Percentiles rank a stretch among this genome's conserved stretches.
phyloP scores from a whole-genome alignment of 768 basidiomycete genomes.

The Chalciporus chontae region DNA sequence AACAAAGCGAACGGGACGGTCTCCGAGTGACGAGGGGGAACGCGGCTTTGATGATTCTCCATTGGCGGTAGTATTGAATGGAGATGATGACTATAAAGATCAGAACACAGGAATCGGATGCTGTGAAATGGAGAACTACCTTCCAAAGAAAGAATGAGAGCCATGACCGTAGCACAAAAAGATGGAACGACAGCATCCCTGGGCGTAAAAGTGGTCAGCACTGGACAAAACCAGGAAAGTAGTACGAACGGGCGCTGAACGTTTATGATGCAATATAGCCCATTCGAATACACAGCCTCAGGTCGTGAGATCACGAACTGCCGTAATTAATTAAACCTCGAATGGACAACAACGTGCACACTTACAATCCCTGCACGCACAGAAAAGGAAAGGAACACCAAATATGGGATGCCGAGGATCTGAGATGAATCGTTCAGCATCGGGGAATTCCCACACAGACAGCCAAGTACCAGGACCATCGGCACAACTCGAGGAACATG shows the following conservation, averaged over 20 bases:
- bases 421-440: constrained; percentile 20
- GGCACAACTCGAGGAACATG: constrained; percentile 26
- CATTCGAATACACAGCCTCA: constrained; percentile 32
- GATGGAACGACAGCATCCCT: constrained; percentile 37
- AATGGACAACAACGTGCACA: constrained; percentile 11
- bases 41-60: constrained; percentile 34
- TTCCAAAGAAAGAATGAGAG: constrained; percentile 43
- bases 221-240: neutral
- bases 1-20: constrained; percentile 35
- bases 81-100: constrained; percentile 38
- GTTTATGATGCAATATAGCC: constrained; percentile 48
- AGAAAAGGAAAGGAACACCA: constrained; percentile 42
- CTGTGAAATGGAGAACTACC: constrained; percentile 27
- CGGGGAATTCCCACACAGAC: neutral
- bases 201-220: constrained; percentile 18
- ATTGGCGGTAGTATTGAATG: constrained; percentile 40
- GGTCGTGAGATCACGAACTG: constrained; percentile 18
- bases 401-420: constrained; percentile 37
- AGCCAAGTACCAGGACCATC: constrained; percentile 20
- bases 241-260: constrained; percentile 35
- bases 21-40: constrained; percentile 40
- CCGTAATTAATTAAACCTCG: constrained; percentile 8
- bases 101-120: neutral
- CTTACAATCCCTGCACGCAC: constrained; percentile 37
- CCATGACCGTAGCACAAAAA: constrained; percentile 41